Evolutionary conservation across 208 protist species (phyloP).

Genomic region (Leishmania major): DNA sequence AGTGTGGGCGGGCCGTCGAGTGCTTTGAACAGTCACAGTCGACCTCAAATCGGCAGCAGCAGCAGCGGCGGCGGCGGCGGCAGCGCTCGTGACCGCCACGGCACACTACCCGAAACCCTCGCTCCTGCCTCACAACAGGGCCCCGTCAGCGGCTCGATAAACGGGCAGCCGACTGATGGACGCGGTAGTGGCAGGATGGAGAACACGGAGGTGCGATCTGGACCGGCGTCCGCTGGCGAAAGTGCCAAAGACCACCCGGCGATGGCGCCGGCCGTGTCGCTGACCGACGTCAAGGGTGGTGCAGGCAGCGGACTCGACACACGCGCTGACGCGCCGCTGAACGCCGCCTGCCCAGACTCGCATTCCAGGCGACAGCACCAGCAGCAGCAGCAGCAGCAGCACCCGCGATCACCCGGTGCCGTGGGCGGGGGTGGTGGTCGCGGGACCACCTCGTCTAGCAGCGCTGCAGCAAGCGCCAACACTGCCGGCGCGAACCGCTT

Average conservation of each 20-base stretch:
- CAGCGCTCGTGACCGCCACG: not conserved
- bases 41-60: slow-evolving; percentile 1
- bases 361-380: not conserved
- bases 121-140: not conserved
- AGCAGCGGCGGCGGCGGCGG: slow-evolving; percentile 14
- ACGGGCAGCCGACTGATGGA: not conserved
- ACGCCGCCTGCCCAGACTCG: not conserved
- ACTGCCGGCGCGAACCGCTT: not conserved
- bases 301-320: not conserved
- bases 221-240: not conserved
- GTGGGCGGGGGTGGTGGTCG: not conserved
- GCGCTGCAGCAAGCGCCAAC: not conserved
- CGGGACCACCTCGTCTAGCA: not conserved
- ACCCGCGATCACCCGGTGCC: not conserved
- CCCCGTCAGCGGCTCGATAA: not conserved
- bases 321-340: slow-evolving; percentile 1
- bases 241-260: not conserved
- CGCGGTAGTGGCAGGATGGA: not conserved
- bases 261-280: not conserved
- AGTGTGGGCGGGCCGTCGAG: not conserved
- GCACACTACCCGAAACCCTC: not conserved
- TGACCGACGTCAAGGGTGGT: not conserved
- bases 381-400: slow-evolving; percentile 6
- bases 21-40: slow-evolving; percentile 10
- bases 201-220: not conserved